Conservation (phyloP, 495 filamentous ascomycete genomes). For the Tuber umbilicatum region DNA sequence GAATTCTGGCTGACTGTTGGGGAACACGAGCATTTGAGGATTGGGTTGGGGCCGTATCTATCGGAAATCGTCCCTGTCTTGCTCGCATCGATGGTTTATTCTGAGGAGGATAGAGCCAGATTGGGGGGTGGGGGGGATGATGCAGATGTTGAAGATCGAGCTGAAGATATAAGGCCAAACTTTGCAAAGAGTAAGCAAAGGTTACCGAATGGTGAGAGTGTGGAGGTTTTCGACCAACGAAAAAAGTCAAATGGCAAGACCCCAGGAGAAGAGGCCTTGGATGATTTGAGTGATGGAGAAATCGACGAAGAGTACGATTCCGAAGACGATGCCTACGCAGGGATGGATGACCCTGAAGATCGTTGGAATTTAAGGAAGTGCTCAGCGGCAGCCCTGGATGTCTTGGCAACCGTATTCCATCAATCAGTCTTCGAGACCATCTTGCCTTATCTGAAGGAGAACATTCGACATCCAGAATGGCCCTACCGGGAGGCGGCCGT, state of each 20-base stretch:
- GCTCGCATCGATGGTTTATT: constrained; percentile 92
- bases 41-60: constrained; percentile 66
- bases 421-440: constrained; percentile 82
- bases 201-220: constrained; percentile 47
- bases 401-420: constrained; percentile 85
- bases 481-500: constrained; percentile 90
- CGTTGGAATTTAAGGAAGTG: constrained; percentile 96
- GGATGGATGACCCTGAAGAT: constrained; percentile 70
- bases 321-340: constrained; percentile 53
- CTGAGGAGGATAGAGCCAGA: constrained; percentile 81
- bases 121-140: constrained; percentile 79
- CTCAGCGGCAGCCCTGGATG: constrained; percentile 90
- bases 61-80: constrained; percentile 82
- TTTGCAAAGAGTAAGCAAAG: constrained; percentile 71
- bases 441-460: constrained; percentile 84
- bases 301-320: constrained; percentile 70
- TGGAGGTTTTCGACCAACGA: constrained; percentile 39
- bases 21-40: constrained; percentile 72
- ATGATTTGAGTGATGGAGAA: constrained; percentile 82
- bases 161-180: constrained; percentile 84
- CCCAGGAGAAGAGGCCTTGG: constrained; percentile 52
- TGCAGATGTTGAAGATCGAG: constrained; percentile 83
- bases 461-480: constrained; percentile 83
- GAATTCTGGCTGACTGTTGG: constrained; percentile 96
- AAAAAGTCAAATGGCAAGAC: constrained; percentile 53